phyloP scores from a whole-genome alignment of 306 rosid genomes.

The Prunus campanulata region DNA sequence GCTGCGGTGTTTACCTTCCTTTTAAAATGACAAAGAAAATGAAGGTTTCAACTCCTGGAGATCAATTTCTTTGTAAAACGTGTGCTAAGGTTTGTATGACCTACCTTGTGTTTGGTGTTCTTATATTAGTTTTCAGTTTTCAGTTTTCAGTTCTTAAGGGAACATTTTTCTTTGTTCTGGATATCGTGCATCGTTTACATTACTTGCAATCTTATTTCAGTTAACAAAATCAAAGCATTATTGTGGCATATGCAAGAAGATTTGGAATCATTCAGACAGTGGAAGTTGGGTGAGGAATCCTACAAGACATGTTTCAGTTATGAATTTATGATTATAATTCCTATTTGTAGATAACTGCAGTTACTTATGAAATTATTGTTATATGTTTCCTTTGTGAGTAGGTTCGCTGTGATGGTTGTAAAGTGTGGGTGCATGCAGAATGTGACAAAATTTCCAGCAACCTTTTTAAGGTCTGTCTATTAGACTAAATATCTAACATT shows the following conservation, averaged over 20 bases:
- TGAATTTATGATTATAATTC: background rate
- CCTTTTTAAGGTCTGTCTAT: slow-evolving; percentile 66
- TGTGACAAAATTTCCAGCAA: slow-evolving; percentile 87
- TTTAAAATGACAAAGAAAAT: slow-evolving; percentile 55
- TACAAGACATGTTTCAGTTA: slow-evolving; percentile 14
- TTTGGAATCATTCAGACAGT: slow-evolving; percentile 90
- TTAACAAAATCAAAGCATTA: slow-evolving; percentile 77
- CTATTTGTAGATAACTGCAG: slow-evolving; percentile 11
- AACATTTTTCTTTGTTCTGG: background rate
- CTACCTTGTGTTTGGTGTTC: slow-evolving; percentile 24
- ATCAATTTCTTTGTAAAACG: slow-evolving; percentile 67
- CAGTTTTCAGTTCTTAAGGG: slow-evolving; percentile 4
- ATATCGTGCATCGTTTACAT: slow-evolving; percentile 21
- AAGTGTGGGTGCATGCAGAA: slow-evolving; percentile 98
- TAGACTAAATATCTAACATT: slow-evolving; percentile 16
- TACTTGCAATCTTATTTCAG: slow-evolving; percentile 43
- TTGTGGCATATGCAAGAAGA: slow-evolving; percentile 98
- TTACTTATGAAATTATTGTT: slow-evolving; percentile 19
- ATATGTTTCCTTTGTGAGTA: slow-evolving; percentile 32
- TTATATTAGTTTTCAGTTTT: slow-evolving; percentile 17
- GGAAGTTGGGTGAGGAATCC: slow-evolving; percentile 94
- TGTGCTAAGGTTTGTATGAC: slow-evolving; percentile 78
- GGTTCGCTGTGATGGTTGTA: slow-evolving; percentile 99
- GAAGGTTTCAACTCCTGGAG: slow-evolving; percentile 48
- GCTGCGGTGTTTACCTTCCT: slow-evolving; percentile 68